These are phyloP conservation scores for barrel medic (Medicago truncatula) DNA, from an alignment of 306 rosid species.

Conservation along the genomic window MtrunA17r5.0-ANR NC_053042.1:37455001-37455500, in stretches of 20 bases:
- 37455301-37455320: conserved; percentile 68
- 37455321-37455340: conserved; percentile 96
- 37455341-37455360: conserved; percentile 85
- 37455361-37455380: conserved; percentile 56
- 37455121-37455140: conserved; percentile 89
- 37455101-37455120: conserved; percentile 55
- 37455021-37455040: conserved; percentile 46
- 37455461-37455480: conserved; percentile 55
- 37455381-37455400: conserved; percentile 51
- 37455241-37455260: conserved; percentile 52
- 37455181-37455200: conserved; percentile 64
- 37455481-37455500: conserved; percentile 49
- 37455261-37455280: conserved; percentile 57
- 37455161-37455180: conserved; percentile 55
- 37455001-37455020: conserved; percentile 58
- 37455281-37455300: conserved; percentile 52
- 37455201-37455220: conserved; percentile 92
- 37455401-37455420: conserved; percentile 36
- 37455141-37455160: conserved; percentile 57
- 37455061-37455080: conserved; percentile 43
- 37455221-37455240: conserved; percentile 70
- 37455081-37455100: conserved; percentile 54
- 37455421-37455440: conserved; percentile 48
- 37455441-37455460: conserved; percentile 44
- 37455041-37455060: conserved; percentile 42